Evolutionary conservation across 805 yeast genomes (phyloP), one percentile per base, ranked within the genome.

Genomic region (Saccharomycopsis sp.): DNA sequence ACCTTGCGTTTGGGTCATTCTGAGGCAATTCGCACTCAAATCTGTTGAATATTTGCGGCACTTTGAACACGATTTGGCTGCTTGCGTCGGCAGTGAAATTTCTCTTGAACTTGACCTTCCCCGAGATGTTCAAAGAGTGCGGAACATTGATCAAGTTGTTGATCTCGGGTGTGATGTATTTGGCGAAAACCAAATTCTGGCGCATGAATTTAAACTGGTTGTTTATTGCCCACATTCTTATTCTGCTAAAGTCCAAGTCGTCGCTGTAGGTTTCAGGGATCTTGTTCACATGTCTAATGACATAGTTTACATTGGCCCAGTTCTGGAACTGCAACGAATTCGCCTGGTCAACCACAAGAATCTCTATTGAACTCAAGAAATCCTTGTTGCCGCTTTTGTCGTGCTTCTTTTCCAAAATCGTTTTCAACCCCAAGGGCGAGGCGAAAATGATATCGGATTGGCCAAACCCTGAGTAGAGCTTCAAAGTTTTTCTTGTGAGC

Each of bases 151-250:
- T 55, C 34, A 85, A 53, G 41, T 77, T 74, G 56, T 81, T 85
- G 52, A 89, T 73, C 50, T 77, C 85, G 7, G 97, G 97, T 1
- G 96, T 81, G 7, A 69, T 51, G 55, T 71, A 84, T 51, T 77
- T 84, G n/a, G 83, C 65, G 50, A 92, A 80, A 2, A 83, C 66
- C 53, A 92, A 59, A 0, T 82, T 74, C 61, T 92, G 98, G 20
- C 96, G 73, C 41, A 89, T 67, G 38, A 65, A 64, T 48, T 66
- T 69, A 10, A 84, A 79, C 51, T 84, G 78, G 48, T 85, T 94
- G 53, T 92, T 88, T 49, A 92, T 78, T 27, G 81, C 77, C 94
- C 95, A 88, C 81, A 83, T 80, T 52, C 96, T 71, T 29, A 92
- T 79, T 51, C 98, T 71, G 43, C 92, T 76, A 59, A 92, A 92